Evolutionary conservation across 2,329 filamentous ascomycete genomes (phyloP), one percentile per base, ranked within the genome.

Genomic region (Fusarium pseudoanthophilum): DNA sequence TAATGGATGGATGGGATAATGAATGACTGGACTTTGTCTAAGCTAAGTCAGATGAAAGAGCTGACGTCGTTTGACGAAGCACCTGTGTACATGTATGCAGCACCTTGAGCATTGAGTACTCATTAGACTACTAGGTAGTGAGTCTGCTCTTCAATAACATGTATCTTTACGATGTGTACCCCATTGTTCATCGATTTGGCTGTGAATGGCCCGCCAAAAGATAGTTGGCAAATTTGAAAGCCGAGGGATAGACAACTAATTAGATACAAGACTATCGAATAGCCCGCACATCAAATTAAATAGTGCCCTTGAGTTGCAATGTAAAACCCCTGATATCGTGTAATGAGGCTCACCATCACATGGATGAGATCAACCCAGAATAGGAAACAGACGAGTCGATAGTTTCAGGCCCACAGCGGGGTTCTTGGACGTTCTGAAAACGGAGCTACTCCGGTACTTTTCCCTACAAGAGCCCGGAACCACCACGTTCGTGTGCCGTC

Each of bases 61-160:
- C 60, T 51, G 37, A 20, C 18, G 42, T 73, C 43, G 37, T 34
- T n/a, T 24, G 55, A 51, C n/a, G 56, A 56, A 40, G 51, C 55
- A 68, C 39, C 26, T 74, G 67, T 71, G 71, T 68, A 73, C 71
- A 73, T 74, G 71, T 72, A 68, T 61, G 40, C 56, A 64, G 40
- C 51, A 40, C 37, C 39, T 24, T 52, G 57, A 69, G 55, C 26
- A 52, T 53, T 36, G 36, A 56, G 14, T 18, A 45, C 42, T 52
- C 39, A 10, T 30, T 40, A n/a, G n/a, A n/a, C n/a, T n/a, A n/a
- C n/a, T n/a, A n/a, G n/a, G n/a, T n/a, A 15, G n/a, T 24, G 26
- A 62, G 37, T 66, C 40, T 60, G 36, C 66, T 59, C 59, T 20
- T 43, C 61, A 56, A 40, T 45, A 56, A 36, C 43, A 42, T 42